Base-by-base conservation (phyloP, 2,329 filamentous ascomycete species). In the Fusarium scirpi region DNA sequence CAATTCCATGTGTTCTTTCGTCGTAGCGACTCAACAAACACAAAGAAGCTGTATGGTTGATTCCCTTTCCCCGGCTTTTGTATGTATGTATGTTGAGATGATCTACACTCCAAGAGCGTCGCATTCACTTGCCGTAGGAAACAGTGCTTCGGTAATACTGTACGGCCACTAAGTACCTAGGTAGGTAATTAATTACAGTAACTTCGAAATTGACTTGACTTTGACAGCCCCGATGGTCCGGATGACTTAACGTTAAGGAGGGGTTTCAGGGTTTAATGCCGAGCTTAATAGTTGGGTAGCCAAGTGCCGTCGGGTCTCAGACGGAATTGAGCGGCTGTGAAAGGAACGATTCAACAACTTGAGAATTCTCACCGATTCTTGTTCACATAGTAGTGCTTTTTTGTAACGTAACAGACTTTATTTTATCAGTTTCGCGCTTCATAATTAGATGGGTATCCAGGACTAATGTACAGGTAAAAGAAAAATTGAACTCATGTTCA, bases 11-110 rank as follows among this genome's bases (percentile, higher is more conserved):
- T 6, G 9, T 38, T n/a, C 34, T 38, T 38, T 38, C 34, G 34
- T 38, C 62, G 55, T 67, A 70, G 56, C 55, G 13, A 32, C 67
- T 70, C 67, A 70, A 70, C 67, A 70, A 70, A 60, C 48, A 48
- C 9, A 38, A 38, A 38, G 34, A 38, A 38, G 18, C 18, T 38
- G 34, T 38, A n/a, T 38, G 34, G 34, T 34, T 64, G 38, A 30
- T 64, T 71, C 68, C 68, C 40, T 69, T 69, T 30, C 55, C 44
- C 68, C 68, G 59, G 56, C n/a, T 40, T 34, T 38, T 30, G 38
- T 13, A 54, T 58, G 29, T 16, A 54, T 58, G 29, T 38, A 16
- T 64, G 48, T 67, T 68, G 58, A 63, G 43, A 46, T 22, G 46
- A 69, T 62, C 43, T 62, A 29, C 46, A 56, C 13, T 47, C 12